Evolutionary conservation across 768 basidiomycete species (phyloP).

Genomic region (Gloeophyllum trabeum): DNA sequence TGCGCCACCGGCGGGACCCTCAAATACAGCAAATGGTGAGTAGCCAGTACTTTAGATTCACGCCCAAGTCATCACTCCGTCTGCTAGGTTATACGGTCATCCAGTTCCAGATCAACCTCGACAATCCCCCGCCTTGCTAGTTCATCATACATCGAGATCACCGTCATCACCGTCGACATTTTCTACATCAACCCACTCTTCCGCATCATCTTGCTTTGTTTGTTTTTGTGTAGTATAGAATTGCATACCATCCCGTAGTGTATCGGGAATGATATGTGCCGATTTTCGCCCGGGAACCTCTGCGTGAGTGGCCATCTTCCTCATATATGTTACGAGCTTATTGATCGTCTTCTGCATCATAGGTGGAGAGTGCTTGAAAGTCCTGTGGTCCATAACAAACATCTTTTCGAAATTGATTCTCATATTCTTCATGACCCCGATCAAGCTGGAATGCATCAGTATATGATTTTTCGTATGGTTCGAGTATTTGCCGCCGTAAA

Average conservation of each 20-base stretch:
- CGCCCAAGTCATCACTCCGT: too few relatives aligned
- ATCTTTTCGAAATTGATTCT: not conserved
- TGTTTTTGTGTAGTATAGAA: not conserved
- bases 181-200: not conserved
- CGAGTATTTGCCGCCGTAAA: not conserved
- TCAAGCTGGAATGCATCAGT: not conserved
- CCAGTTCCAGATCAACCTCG: too few relatives aligned
- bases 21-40: not conserved
- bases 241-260: not conserved
- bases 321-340: not conserved
- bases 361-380: not conserved
- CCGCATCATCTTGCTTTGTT: not conserved
- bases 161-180: slow-evolving; percentile 11
- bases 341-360: not conserved
- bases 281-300: not conserved
- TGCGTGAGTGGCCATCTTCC: not conserved
- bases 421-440: not conserved
- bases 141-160: too few relatives aligned
- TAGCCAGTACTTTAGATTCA: too few relatives aligned
- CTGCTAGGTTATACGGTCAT: too few relatives aligned
- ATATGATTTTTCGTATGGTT: not conserved
- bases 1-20: not conserved
- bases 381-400: not conserved
- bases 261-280: not conserved
- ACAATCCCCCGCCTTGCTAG: too few relatives aligned